A percentile compares a stretch with the other conserved stretches of the same genome.
phyloP scores from a whole-genome alignment of 2,329 filamentous ascomycete genomes.

The Fragosphaeria purpurea region DNA sequence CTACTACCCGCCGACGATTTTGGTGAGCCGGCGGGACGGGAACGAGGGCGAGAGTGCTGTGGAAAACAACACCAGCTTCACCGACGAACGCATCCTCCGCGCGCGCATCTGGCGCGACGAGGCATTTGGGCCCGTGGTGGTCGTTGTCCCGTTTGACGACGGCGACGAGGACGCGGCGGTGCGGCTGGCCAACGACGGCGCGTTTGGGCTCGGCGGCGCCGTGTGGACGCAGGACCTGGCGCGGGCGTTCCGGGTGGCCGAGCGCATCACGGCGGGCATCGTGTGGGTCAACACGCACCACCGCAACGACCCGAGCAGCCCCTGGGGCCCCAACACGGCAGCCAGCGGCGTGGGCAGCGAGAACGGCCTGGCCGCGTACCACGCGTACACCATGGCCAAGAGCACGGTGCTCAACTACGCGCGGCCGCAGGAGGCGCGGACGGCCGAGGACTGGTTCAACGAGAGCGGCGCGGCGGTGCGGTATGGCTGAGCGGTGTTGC shows the following conservation, averaged over 20 bases:
- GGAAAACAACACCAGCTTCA: too few relatives aligned
- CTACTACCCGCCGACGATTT: slow-evolving; percentile 73
- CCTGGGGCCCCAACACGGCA: slow-evolving; percentile 56
- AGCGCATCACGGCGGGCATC: slow-evolving; percentile 57
- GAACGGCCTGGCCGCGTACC: slow-evolving; percentile 57
- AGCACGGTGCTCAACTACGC: slow-evolving; percentile 64
- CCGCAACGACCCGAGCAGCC: slow-evolving; percentile 60
- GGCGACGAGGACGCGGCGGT: slow-evolving; percentile 63
- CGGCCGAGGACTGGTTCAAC: slow-evolving; percentile 57
- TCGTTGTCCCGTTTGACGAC: slow-evolving; percentile 67
- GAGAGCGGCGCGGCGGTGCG: slow-evolving; percentile 46
- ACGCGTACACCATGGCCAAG: slow-evolving; percentile 50
- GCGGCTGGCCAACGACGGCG: slow-evolving; percentile 60
- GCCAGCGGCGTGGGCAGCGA: slow-evolving; percentile 61
- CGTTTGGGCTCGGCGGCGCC: slow-evolving; percentile 66
- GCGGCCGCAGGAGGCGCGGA: slow-evolving; percentile 38
- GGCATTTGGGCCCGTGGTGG: slow-evolving; percentile 73
- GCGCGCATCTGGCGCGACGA: slow-evolving; percentile 71
- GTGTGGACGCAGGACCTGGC: slow-evolving; percentile 68
- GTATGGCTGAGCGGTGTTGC: slow-evolving; percentile 39
- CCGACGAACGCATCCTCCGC: slow-evolving; percentile 51
- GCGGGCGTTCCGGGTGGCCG: slow-evolving; percentile 62
- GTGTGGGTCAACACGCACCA: slow-evolving; percentile 54
- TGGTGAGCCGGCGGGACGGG: slow-evolving; percentile 26
- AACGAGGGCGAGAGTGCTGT: too few relatives aligned